Percentiles rank a stretch among this genome's conserved stretches.
phyloP scores from a whole-genome alignment of 305 asterid genomes.

The Fraxinus greggii region DNA sequence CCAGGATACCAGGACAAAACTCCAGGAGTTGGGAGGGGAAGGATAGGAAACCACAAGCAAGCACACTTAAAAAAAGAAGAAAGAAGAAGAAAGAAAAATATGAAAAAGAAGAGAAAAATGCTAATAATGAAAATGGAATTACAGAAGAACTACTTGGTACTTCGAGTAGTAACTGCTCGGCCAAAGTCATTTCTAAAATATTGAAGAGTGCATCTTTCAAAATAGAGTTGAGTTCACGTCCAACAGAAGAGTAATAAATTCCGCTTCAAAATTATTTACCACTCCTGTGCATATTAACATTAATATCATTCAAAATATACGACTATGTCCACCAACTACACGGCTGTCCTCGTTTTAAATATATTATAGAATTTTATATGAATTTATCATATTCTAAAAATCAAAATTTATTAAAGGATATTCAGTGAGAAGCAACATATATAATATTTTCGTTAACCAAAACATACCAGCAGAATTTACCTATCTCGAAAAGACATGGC shows the following conservation, averaged over 20 bases:
- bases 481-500: slow-evolving; percentile 79
- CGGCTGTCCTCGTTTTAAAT: not conserved
- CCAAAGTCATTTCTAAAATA: not conserved
- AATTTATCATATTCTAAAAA: not conserved
- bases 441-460: slow-evolving; percentile 2
- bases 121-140: not conserved
- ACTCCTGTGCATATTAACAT: not conserved
- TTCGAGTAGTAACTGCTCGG: not conserved
- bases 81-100: not conserved
- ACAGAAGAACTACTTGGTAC: not conserved
- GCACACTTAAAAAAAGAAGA: too few species aligned
- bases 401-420: not conserved
- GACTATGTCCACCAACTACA: not conserved
- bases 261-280: not conserved
- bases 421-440: slow-evolving; percentile 19
- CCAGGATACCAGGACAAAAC: not conserved
- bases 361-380: not conserved
- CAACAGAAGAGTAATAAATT: not conserved
- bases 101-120: not conserved
- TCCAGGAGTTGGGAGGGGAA: not conserved
- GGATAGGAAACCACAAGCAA: not conserved
- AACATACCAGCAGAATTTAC: slow-evolving; percentile 36
- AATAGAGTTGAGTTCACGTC: not conserved
- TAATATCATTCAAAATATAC: not conserved
- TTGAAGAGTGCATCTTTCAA: not conserved